Evolutionary conservation across 306 rosid species (phyloP).

Genomic region (Cicer cuneatum): DNA sequence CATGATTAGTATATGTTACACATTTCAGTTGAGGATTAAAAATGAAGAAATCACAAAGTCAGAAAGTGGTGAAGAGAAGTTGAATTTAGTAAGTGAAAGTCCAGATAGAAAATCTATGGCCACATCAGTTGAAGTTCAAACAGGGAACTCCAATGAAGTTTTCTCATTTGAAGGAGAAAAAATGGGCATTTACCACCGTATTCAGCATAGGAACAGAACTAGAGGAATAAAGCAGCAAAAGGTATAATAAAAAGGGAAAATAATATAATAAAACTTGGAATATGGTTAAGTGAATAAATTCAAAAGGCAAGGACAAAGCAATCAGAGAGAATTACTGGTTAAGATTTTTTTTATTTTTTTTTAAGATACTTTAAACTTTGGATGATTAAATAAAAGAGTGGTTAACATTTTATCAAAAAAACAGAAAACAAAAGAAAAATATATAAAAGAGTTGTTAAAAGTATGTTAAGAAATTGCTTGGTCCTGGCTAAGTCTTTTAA

Average conservation of each 20-base stretch:
- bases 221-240: slow-evolving; percentile 65
- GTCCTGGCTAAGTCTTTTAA: background rate
- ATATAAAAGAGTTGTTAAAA: background rate
- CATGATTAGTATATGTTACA: slow-evolving; percentile 33
- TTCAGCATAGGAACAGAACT: slow-evolving; percentile 59
- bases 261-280: slow-evolving; percentile 2
- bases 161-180: slow-evolving; percentile 65
- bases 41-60: slow-evolving; percentile 43
- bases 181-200: slow-evolving; percentile 44
- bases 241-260: slow-evolving; percentile 49
- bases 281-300: slow-evolving; percentile 13
- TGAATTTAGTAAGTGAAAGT: slow-evolving; percentile 49
- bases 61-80: slow-evolving; percentile 44
- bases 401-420: slow-evolving; percentile 10
- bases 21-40: slow-evolving; percentile 64
- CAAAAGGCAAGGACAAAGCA: slow-evolving; percentile 35
- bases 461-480: slow-evolving; percentile 17
- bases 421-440: background rate
- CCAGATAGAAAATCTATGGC: slow-evolving; percentile 61
- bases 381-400: slow-evolving; percentile 21
- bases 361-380: background rate
- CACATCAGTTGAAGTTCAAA: slow-evolving; percentile 79
- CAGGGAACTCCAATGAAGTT: slow-evolving; percentile 66
- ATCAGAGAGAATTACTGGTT: slow-evolving; percentile 15
- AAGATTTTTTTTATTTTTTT: slow-evolving; percentile 24